Base-by-base conservation (phyloP, 306 rosid species). In the Calophaca sinica region DNA sequence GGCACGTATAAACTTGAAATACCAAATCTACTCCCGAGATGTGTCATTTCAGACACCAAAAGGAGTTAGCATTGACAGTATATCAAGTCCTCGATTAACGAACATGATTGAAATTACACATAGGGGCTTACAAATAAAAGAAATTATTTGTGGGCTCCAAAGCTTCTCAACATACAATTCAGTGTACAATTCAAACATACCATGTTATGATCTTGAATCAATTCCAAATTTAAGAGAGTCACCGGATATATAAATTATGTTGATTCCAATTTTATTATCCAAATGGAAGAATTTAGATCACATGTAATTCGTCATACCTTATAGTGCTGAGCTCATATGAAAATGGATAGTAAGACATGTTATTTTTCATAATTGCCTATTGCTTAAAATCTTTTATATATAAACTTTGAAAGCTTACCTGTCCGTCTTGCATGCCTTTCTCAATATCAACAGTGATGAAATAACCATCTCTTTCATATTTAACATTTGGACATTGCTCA, bases 401-500 rank as follows among this genome's bases (percentile, higher is more conserved):
- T 6, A 55, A 59, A 72, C 68, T 66, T 10, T 2, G 60, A 50
- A 77, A 55, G 76, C 85, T 84, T 89, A 94, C 98, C 86, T 91
- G 91, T 35, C 98, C 97, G 80, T 94, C 97, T 84, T 87, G 96
- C 98, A 94, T 91, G 82, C 96, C 97, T 77, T 94, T 94, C 88
- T 94, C 98, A 45, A 94, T 91, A 79, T 94, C 97, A 82, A 94
- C 97, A 45, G 96, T 91, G 58, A 91, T 52, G 55, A 87, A 89
- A 81, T 91, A 91, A 42, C 98, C 98, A 83, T 94, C 98, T 76
- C 98, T 79, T 80, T 68, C 97, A 52, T 69, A 94, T 86, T 94
- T 91, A 73, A 91, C 97, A 83, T 94, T 94, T 71, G 89, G 84
- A 78, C 98, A 94, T 71, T 94, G 86, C 62, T 94, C 98, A 54